Conservation (phyloP, 2,329 filamentous ascomycete genomes). For the Aspergillus versicolor region DNA sequence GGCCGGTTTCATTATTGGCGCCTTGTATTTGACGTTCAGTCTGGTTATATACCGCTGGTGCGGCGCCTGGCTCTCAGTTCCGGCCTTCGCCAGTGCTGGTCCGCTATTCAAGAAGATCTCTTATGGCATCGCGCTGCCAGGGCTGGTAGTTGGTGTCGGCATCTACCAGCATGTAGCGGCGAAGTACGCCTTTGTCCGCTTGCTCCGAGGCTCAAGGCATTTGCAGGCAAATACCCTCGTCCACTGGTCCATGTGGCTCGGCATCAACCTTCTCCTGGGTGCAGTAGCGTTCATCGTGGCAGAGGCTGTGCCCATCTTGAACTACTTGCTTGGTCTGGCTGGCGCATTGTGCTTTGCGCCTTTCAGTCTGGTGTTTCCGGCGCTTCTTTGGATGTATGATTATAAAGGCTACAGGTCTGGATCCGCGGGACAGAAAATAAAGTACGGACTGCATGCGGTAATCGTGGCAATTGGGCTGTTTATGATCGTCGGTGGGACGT, state of each 20-base stretch:
- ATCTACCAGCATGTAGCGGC: slow-evolving; percentile 48
- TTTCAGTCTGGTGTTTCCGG: slow-evolving; percentile 50
- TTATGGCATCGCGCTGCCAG: slow-evolving; percentile 59
- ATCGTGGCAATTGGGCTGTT: slow-evolving; percentile 48
- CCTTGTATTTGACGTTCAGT: slow-evolving; percentile 58
- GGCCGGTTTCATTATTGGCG: slow-evolving; percentile 58
- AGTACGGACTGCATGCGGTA: slow-evolving; percentile 43
- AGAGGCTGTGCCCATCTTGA: slow-evolving; percentile 56
- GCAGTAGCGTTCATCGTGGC: slow-evolving; percentile 52
- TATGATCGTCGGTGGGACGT: slow-evolving; percentile 48
- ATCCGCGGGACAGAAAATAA: slow-evolving; percentile 29
- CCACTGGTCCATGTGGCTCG: slow-evolving; percentile 55
- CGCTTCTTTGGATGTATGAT: slow-evolving; percentile 53
- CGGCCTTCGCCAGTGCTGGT: slow-evolving; percentile 48
- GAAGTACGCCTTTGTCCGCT: slow-evolving; percentile 58
- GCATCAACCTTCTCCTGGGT: slow-evolving; percentile 44
- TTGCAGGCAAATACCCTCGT: slow-evolving; percentile 51
- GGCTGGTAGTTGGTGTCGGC: slow-evolving; percentile 51
- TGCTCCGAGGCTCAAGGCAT: slow-evolving; percentile 54
- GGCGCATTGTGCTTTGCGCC: slow-evolving; percentile 54
- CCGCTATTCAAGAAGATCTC: slow-evolving; percentile 59
- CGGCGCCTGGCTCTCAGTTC: slow-evolving; percentile 54
- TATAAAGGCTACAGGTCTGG: slow-evolving; percentile 42
- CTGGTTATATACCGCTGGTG: slow-evolving; percentile 63
- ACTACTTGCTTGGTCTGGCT: slow-evolving; percentile 50